Percentiles rank a stretch among this genome's conserved stretches.
These are phyloP conservation scores for Chionographis japonica DNA, from an alignment of 106 monocot species.

Conservation along the genomic window DNA sequence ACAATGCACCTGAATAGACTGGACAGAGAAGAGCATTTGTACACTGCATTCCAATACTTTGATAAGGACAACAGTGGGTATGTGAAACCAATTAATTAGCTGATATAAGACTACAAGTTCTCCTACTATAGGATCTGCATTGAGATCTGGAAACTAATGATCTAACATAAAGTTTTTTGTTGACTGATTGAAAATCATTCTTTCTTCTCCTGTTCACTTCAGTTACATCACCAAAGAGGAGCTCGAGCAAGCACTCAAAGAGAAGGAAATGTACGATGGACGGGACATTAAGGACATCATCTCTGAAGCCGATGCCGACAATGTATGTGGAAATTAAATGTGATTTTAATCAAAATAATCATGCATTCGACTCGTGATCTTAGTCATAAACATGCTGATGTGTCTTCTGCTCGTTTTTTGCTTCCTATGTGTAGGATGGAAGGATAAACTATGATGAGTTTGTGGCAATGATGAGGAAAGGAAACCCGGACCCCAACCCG, in stretches of 20 bases:
- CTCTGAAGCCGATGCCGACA: constrained; percentile 79
- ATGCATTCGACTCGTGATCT: too few species aligned
- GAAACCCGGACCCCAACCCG: constrained; percentile 15
- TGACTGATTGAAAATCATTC: background rate
- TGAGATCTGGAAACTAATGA: too few species aligned
- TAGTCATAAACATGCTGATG: background rate
- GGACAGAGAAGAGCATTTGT: constrained; percentile 48
- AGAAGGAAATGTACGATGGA: constrained; percentile 68
- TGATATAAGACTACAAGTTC: background rate
- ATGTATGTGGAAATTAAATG: constrained; percentile 34
- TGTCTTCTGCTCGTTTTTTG: background rate
- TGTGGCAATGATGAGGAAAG: constrained; percentile 50
- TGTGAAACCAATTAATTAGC: background rate
- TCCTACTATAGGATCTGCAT: too few species aligned
- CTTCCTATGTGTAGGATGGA: constrained; percentile 34
- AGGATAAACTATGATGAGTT: constrained; percentile 60
- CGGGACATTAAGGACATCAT: constrained; percentile 71
- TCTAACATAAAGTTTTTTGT: background rate
- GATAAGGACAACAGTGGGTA: constrained; percentile 56
- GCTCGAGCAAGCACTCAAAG: constrained; percentile 82
- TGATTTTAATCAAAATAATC: too few species aligned
- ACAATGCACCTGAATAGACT: constrained; percentile 51
- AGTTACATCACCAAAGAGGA: constrained; percentile 88
- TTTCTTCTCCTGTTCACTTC: background rate
- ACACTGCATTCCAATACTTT: constrained; percentile 43